Evolutionary conservation across 148 eudicot genomes (phyloP).

Genomic region (Cornus suecica): DNA sequence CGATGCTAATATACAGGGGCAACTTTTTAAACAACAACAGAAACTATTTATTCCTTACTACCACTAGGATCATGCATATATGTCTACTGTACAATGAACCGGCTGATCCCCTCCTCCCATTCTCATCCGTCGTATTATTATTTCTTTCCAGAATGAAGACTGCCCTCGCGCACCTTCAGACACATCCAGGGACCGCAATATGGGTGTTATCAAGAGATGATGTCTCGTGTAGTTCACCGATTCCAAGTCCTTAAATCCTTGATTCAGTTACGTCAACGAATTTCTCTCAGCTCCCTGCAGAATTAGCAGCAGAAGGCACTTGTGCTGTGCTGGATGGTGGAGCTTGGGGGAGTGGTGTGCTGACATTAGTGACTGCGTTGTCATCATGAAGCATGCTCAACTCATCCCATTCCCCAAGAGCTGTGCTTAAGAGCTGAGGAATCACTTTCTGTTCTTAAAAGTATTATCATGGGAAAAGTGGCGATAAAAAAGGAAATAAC

Average conservation of each 20-base stretch:
- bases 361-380: constrained; percentile 32
- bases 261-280: neutral
- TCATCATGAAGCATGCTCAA: constrained; percentile 52
- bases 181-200: neutral
- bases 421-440: constrained; percentile 47
- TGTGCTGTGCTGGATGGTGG: constrained; percentile 41
- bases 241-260: neutral
- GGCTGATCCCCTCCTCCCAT: constrained; percentile 2
- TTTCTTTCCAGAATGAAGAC: neutral
- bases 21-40: neutral
- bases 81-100: constrained; percentile 21
- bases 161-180: neutral
- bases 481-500: neutral
- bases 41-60: constrained; percentile 5
- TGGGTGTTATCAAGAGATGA: neutral
- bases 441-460: constrained; percentile 5
- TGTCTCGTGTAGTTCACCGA: neutral
- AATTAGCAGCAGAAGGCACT: constrained; percentile 24
- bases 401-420: constrained; percentile 67
- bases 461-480: neutral
- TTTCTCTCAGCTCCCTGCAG: constrained; percentile 28
- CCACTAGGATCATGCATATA: neutral
- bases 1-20: constrained; percentile 12
- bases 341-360: constrained; percentile 53
- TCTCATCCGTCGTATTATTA: neutral